Evolutionary conservation across 2,329 filamentous ascomycete species (phyloP).

Genomic region (Lasiodiplodia sp.): DNA sequence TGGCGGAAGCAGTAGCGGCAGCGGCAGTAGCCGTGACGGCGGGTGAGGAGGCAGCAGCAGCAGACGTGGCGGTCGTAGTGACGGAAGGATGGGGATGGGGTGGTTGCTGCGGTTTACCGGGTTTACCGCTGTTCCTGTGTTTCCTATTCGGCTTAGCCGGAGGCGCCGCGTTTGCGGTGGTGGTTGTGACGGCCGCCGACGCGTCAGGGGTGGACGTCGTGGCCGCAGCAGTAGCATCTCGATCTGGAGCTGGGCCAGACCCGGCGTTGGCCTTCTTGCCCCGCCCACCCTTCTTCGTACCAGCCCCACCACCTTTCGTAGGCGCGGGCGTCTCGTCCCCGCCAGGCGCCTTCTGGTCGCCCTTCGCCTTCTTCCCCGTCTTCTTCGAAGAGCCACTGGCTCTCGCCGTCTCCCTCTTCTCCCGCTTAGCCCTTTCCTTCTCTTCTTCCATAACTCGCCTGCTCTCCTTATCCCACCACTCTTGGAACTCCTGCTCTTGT

Average conservation of each 20-base stretch:
- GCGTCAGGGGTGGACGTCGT: background rate
- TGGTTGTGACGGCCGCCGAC: background rate
- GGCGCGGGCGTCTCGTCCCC: background rate
- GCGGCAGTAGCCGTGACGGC: background rate
- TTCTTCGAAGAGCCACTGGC: constrained; percentile 26
- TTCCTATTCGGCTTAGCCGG: background rate
- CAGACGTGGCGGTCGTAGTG: background rate
- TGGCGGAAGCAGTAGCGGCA: background rate
- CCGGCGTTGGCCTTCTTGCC: constrained; percentile 12
- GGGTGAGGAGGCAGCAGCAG: background rate
- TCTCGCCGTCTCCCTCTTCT: constrained; percentile 37
- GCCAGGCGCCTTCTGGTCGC: constrained; percentile 30
- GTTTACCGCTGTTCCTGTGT: background rate
- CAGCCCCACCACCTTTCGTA: background rate
- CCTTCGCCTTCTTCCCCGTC: constrained; percentile 39
- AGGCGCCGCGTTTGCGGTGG: background rate
- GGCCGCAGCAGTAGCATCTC: background rate
- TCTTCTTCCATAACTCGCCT: constrained; percentile 70
- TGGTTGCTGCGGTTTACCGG: background rate
- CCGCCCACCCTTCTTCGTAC: constrained; percentile 18
- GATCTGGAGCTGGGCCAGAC: background rate
- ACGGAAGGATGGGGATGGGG: background rate
- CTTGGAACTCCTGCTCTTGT: constrained; percentile 93
- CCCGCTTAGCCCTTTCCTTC: constrained; percentile 37
- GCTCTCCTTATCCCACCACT: constrained; percentile 94